Evolutionary conservation across 169 alveolate genomes (phyloP), one percentile per base, ranked within the genome.

Genomic region (Plasmodium gallinaceum): DNA sequence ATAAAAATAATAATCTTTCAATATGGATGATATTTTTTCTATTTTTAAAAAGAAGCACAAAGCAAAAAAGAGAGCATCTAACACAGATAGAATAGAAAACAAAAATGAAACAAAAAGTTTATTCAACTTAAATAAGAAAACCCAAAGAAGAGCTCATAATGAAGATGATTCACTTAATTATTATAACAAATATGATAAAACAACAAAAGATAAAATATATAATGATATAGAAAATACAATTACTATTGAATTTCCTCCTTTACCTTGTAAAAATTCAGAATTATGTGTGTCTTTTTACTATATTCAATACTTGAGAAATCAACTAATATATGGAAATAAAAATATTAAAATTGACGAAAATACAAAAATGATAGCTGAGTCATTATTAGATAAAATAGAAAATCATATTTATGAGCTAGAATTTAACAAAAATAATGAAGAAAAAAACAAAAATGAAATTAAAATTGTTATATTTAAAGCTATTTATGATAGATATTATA

Each of bases 61-160:
- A 48, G 46, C 76, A 16, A 78, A 78, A 9, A 78, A 78, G 46
- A 64, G 89, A 12, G 75, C 42, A 14, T 78, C 89, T 24, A 78
- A 68, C 4, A 37, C 71, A 48, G 48, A 58, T 20, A 51, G 46
- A 45, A 70, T 8, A 48, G 89, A 78, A 78, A 51, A 37, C 8
- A 52, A 9, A 78, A 78, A 62, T 64, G 76, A 78, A 16, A 65
- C 22, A 48, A 78, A 54, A 61, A 51, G 74, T 43, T 60, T 74
- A 58, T 70, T 86, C 45, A 22, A 86, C 37, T 48, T 71, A 46
- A 72, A 86, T 52, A 42, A 87, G 14, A 86, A 69, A 26, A 86
- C 57, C 8, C 75, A 86, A 12, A 70, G 92, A 86, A 64, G 92
- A 60, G 92, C 92, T 52, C 92, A 86, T 73, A 69, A 86, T 65